Evolutionary conservation across 345 rosid genomes (phyloP).

Genomic region (Schrenkiella parvula): DNA sequence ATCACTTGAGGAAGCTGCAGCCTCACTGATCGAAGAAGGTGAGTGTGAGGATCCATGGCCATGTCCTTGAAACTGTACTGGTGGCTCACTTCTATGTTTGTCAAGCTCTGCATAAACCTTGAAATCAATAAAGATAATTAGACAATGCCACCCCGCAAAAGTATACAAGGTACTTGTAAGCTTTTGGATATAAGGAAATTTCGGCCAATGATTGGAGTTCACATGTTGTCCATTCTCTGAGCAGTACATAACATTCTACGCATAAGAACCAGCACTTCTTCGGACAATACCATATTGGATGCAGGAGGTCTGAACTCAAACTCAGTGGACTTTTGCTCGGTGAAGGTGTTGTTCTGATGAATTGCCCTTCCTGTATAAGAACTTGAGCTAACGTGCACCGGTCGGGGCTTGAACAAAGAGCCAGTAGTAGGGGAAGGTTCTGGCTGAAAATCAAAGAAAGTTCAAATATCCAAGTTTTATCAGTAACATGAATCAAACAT

Average conservation of each 20-base stretch:
- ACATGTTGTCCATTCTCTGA: background rate
- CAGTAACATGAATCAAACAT: slow-evolving; percentile 10
- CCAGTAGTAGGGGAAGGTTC: slow-evolving; percentile 99
- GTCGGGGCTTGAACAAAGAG: slow-evolving; percentile 56
- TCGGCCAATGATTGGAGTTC: background rate
- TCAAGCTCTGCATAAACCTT: slow-evolving; percentile 78
- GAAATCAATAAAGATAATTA: slow-evolving; percentile 45
- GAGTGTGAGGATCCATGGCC: slow-evolving; percentile 43
- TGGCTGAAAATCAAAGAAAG: slow-evolving; percentile 49
- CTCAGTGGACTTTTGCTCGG: slow-evolving; percentile 47
- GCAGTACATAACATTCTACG: slow-evolving; percentile 4
- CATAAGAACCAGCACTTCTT: background rate
- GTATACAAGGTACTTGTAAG: background rate
- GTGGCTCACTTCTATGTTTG: slow-evolving; percentile 49
- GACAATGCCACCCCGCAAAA: slow-evolving; percentile 30
- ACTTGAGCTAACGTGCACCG: slow-evolving; percentile 33
- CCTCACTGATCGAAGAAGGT: slow-evolving; percentile 51
- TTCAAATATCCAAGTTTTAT: background rate
- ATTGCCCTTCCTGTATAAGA: slow-evolving; percentile 37
- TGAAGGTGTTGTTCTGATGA: slow-evolving; percentile 41
- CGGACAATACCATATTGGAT: slow-evolving; percentile 63
- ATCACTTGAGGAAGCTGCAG: slow-evolving; percentile 67
- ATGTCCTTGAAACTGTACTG: slow-evolving; percentile 46
- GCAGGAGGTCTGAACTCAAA: slow-evolving; percentile 76
- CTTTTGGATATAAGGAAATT: background rate